These are phyloP conservation scores for Tetrahymena thermophila DNA, from an alignment of 73 alveolate genomes.

Conservation along the genomic window DNA sequence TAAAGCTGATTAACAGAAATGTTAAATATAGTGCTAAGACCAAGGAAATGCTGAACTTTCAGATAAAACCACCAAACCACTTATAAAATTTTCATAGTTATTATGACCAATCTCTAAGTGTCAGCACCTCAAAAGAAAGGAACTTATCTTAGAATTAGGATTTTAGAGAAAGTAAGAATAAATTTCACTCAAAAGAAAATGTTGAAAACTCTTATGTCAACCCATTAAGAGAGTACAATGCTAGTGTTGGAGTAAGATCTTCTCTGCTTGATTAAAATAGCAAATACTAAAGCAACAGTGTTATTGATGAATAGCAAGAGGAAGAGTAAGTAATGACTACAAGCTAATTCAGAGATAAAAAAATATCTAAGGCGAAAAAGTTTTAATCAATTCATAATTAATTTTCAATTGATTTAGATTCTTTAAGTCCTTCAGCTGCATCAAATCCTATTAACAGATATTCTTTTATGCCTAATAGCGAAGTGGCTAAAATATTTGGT, in stretches of 20 bases:
- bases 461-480: not conserved
- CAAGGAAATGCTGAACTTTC: not conserved
- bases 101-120: not conserved
- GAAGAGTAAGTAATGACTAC: not conserved
- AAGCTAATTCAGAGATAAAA: not conserved
- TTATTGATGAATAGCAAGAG: not conserved
- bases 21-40: not conserved
- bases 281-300: not conserved
- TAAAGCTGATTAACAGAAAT: not conserved
- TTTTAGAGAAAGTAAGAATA: not conserved
- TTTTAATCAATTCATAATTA: not conserved
- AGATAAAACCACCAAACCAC: not conserved
- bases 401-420: not conserved
- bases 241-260: not conserved
- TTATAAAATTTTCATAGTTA: not conserved
- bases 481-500: not conserved
- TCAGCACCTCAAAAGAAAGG: not conserved
- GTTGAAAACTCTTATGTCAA: not conserved
- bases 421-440: not conserved
- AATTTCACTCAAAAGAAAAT: not conserved
- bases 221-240: not conserved
- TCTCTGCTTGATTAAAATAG: not conserved
- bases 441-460: not conserved
- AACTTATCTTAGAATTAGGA: not conserved
- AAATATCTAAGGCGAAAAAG: not conserved